Evolutionary conservation across 108 stramenopile genomes (phyloP), one percentile per base, ranked within the genome.

Genomic region (Pelagomonas calceolata): DNA sequence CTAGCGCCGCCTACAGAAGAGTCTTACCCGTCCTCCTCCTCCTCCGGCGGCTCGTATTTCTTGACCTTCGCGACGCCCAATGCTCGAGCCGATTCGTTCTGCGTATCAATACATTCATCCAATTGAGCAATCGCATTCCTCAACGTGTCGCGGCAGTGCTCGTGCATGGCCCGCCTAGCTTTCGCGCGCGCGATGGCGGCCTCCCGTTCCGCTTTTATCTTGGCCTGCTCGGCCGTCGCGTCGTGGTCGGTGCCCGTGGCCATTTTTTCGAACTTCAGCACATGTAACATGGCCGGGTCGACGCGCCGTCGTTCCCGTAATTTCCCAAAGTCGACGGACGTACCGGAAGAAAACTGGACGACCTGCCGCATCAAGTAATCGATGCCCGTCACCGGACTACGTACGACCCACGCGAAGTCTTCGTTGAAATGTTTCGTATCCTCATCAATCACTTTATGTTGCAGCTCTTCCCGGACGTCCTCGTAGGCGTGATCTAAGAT

Each of bases 401-500:
- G 18, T 26, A 26, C 51, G 51, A 60, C 3, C 21, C 4, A 26
- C 21, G 3, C 3, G 26, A 60, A 26, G 21, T 60, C 51, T 26
- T 16, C 51, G 14, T 16, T 60, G 26, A 60, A 60, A 1, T 16
- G 21, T 26, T 60, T 17, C 21, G 51, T 1, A 12, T 10, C 39
- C 51, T 60, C 43, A 64, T 64, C 64, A 10, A 12, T 26, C 34
- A 1, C 64, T 0, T 65, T 34, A 18, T 64, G 36, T 9, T 18
- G 4, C 14, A 71, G 70, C 64, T 71, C 34, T 21, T 65, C 35
- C 34, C 64, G 37, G 35, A 71, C 70, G 35, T 10, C 45, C 70
- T 71, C 70, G 64, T 71, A 71, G 63, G 70, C 70, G 32, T 37
- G 36, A 64, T 71, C 70, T 5, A 71, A 34, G 64, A 71, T 71